phyloP scores from a whole-genome alignment of 1,139 yeast species.

The Hyphopichia khmerensis region DNA sequence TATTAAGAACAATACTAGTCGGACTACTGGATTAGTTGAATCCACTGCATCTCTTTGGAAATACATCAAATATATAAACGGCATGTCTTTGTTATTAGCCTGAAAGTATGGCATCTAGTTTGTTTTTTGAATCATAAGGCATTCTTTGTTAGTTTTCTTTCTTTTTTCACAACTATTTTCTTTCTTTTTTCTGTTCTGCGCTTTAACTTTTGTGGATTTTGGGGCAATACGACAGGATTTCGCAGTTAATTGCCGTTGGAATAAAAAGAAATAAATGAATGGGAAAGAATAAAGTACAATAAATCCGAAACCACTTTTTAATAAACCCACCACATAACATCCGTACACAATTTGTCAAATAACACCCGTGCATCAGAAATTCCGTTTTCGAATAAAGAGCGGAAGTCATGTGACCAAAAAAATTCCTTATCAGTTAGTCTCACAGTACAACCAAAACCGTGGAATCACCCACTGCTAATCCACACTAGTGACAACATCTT shows the following conservation, averaged over 20 bases:
- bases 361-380: too few relatives aligned
- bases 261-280: too few relatives aligned
- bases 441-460: background rate
- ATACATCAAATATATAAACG: too few relatives aligned
- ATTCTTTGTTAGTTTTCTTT: background rate
- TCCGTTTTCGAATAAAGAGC: too few relatives aligned
- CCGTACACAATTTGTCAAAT: too few relatives aligned
- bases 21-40: too few relatives aligned
- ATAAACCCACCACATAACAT: too few relatives aligned
- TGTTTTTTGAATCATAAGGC: background rate
- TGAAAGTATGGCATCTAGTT: too few relatives aligned
- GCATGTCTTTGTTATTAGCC: too few relatives aligned
- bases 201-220: background rate
- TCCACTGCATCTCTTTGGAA: too few relatives aligned
- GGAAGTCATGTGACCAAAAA: background rate
- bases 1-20: too few relatives aligned
- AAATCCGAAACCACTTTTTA: too few relatives aligned
- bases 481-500: background rate
- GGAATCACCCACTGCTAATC: background rate
- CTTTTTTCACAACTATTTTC: background rate
- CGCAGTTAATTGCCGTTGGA: slow-evolving; percentile 1
- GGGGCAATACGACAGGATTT: background rate
- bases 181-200: background rate
- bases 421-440: background rate
- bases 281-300: background rate